Base-by-base conservation (phyloP, 768 basidiomycete genomes). In the Kwoniella shandongensis region DNA sequence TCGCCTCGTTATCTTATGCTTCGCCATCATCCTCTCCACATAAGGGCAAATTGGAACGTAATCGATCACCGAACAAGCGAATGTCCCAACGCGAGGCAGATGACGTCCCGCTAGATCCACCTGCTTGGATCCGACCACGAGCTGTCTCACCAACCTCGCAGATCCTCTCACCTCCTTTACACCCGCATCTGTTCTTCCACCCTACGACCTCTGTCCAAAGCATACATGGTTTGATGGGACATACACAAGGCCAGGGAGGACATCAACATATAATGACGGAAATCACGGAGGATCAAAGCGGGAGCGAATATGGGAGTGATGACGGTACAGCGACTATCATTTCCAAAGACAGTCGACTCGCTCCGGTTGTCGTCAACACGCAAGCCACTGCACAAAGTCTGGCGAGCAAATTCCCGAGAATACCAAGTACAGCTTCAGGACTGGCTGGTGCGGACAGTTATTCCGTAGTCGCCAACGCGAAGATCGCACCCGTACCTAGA, bases 101-200 rank as follows among this genome's bases (percentile, higher is more conserved):
- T 17, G 44, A 15, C 4, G 44, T 39, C 1, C 50, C 52, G 10
- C 54, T 57, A 18, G 30, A 35, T 15, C 47, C 58, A 1, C 69
- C 69, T 4, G 69, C 56, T 18, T 71, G 66, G 62, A 64, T 71
- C 44, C 55, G 53, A 25, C 66, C 66, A 2, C 44, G 69, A 39
- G 60, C 66, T 2, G 52, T 55, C 11, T 68, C 69, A 13, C 64
- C 61, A 7, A 57, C 66, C 26, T 48, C 67, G 2, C 48, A 48
- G 10, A 57, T 63, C 7, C 51, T 71, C 1, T 61, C 59, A 15
- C 66, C 66, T 4, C 69, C 69, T 1, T 26, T 66, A 27, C 61
- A 71, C 26, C 69, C 69, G 17, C 58, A 66, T 27, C 49, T 71
- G n/a, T 71, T 71, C 57, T 71, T 71, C 48, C 63, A 64, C 18